Base-by-base conservation (phyloP, 1,284 basidiomycete species). In the Moniliophthora roreri region DNA sequence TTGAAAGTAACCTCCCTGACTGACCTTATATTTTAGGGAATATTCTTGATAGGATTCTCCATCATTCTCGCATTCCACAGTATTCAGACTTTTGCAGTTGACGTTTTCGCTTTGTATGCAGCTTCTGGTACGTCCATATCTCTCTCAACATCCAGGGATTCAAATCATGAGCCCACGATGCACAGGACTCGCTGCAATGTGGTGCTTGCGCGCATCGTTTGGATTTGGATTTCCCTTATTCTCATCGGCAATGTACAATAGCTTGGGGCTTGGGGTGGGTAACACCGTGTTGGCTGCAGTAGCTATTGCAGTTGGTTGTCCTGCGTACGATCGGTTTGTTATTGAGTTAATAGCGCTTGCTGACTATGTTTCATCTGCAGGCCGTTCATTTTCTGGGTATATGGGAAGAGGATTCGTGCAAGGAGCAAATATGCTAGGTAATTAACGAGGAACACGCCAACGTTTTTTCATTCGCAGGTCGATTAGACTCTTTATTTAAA, bases 221-320 rank as follows among this genome's bases (percentile, higher is more conserved):
- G 84, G 85, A 1, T 86, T 85, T 48, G 81, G 77, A 1, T 89
- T 89, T 63, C 86, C 86, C 15, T 65, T 89, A 10, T 87, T 89
- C 53, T 84, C 81, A 0, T 81, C 84, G 4, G 69, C 77, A 15
- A 86, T 88, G 84, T 88, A 82, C 64, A 66, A 71, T 3, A 70
- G 71, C 11, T 72, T 88, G 0, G 87, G 85, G 5, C 85, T 81
- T 50, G 87, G 86, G 0, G 84, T 80, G 55, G 86, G 84, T 2
- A 70, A 82, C 54, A 83, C 85, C 0, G 75, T 89, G 15, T 71
- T 89, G 8, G 84, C 82, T 0, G 76, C 62, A 16, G 58, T 78
- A 4, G 76, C 82, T 0, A 78, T 88, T 46, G 76, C 66, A 1
- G 63, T 87, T 2, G 85, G 86, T 15, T 84, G 83, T 62, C 86